A percentile compares a stretch with the other conserved stretches of the same genome.
Conservation (phyloP, 176 grass and related monocot species). For the Poa pratensis region DNA sequence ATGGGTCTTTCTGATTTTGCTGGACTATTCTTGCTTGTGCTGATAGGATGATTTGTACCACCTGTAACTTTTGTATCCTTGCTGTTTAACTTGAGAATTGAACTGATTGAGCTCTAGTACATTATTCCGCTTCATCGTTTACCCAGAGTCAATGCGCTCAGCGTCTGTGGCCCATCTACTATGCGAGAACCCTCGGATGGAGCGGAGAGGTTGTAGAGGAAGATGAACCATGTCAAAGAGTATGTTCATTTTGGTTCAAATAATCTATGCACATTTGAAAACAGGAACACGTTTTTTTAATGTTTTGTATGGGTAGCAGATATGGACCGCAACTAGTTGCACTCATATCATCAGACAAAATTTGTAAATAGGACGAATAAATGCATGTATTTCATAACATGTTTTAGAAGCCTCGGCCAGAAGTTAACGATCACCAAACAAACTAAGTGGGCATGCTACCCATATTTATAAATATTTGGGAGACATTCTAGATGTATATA, state of each 20-base stretch:
- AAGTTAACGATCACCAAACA: neutral
- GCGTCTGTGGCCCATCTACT: too few relatives aligned
- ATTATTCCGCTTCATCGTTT: neutral
- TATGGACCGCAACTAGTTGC: too few relatives aligned
- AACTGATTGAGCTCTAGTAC: neutral
- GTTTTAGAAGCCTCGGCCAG: neutral
- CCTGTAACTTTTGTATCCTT: neutral
- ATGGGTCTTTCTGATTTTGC: neutral
- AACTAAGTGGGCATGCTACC: neutral
- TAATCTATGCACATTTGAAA: too few relatives aligned
- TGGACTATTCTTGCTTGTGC: neutral
- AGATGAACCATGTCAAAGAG: too few relatives aligned
- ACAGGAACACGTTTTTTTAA: too few relatives aligned
- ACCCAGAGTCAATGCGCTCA: neutral
- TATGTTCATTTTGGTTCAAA: too few relatives aligned
- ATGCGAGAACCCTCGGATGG: neutral
- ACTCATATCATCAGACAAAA: too few relatives aligned
- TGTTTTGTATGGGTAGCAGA: too few relatives aligned
- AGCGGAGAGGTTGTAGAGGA: too few relatives aligned
- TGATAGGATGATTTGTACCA: slow-evolving; percentile 28
- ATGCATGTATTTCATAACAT: too few relatives aligned
- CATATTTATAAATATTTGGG: neutral
- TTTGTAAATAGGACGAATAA: too few relatives aligned
- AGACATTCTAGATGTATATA: neutral
- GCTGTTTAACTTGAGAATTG: slow-evolving; percentile 13